These are phyloP conservation scores for Pholiota conissans DNA, from an alignment of 768 basidiomycete genomes.

Conservation along the genomic window DNA sequence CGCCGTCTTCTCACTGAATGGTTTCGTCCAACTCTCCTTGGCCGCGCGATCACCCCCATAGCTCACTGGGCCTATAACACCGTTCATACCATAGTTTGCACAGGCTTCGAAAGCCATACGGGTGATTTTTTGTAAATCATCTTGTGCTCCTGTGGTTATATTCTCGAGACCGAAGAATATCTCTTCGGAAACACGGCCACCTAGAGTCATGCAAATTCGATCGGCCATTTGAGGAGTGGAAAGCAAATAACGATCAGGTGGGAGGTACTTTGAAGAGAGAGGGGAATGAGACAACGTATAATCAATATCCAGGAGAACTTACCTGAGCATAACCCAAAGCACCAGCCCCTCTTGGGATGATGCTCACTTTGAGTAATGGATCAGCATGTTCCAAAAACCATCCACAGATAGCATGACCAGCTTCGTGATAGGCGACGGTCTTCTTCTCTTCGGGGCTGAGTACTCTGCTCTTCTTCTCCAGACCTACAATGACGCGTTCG, in stretches of 20 bases:
- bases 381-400: conserved; percentile 99
- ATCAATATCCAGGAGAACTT: conserved; percentile 19
- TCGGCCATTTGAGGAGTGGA: conserved; percentile 94
- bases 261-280: conserved; percentile 66
- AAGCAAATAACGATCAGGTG: conserved; percentile 93
- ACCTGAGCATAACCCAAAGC: conserved; percentile 97
- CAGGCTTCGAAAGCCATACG: conserved; percentile 96
- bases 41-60: conserved; percentile 88
- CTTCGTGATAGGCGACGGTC: conserved; percentile 98
- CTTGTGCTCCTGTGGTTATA: conserved; percentile 97
- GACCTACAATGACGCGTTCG: conserved; percentile 94
- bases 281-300: background rate
- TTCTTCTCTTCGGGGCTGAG: conserved; percentile 96
- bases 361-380: conserved; percentile 95
- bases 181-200: conserved; percentile 97
- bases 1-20: conserved; percentile 96
- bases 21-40: conserved; percentile 91
- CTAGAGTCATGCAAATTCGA: conserved; percentile 97
- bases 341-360: conserved; percentile 95
- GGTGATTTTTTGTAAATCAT: conserved; percentile 97
- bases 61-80: conserved; percentile 91
- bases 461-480: conserved; percentile 94
- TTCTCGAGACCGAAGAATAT: conserved; percentile 92
- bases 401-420: conserved; percentile 96
- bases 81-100: conserved; percentile 97